phyloP scores from a whole-genome alignment of 2,329 filamentous ascomycete genomes.

The Colletotrichum abscissum region DNA sequence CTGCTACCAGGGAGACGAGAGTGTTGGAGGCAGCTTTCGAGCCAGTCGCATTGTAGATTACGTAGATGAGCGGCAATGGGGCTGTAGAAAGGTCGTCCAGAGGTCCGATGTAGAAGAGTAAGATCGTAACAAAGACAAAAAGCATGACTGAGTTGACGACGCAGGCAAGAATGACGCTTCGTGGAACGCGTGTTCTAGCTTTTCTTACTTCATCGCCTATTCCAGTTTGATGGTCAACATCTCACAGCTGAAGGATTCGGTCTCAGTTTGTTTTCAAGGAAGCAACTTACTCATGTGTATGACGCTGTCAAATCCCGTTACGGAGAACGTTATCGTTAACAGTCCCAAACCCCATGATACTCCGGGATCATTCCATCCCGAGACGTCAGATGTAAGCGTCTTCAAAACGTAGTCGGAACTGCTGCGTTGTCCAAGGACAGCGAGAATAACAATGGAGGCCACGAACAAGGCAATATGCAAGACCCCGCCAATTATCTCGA shows the following conservation, averaged over 20 bases:
- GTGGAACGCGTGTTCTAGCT: not conserved
- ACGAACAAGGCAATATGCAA: not conserved
- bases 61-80: not conserved
- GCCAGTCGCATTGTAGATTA: not conserved
- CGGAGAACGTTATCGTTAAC: not conserved
- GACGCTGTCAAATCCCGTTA: not conserved
- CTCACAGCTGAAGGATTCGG: no score
- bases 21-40: not conserved
- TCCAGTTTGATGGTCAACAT: not conserved
- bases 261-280: no score
- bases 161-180: not conserved
- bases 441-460: not conserved
- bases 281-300: not conserved
- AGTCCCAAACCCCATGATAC: not conserved
- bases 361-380: not conserved
- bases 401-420: not conserved
- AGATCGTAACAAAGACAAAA: not conserved
- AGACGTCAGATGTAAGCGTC: not conserved
- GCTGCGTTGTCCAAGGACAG: not conserved
- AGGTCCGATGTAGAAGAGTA: not conserved
- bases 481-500: not conserved
- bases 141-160: not conserved
- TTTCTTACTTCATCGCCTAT: not conserved
- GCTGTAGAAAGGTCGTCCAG: not conserved
- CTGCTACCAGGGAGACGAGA: not conserved